phyloP scores from a whole-genome alignment of 2,329 filamentous ascomycete species.

The Endothia cerciana region DNA sequence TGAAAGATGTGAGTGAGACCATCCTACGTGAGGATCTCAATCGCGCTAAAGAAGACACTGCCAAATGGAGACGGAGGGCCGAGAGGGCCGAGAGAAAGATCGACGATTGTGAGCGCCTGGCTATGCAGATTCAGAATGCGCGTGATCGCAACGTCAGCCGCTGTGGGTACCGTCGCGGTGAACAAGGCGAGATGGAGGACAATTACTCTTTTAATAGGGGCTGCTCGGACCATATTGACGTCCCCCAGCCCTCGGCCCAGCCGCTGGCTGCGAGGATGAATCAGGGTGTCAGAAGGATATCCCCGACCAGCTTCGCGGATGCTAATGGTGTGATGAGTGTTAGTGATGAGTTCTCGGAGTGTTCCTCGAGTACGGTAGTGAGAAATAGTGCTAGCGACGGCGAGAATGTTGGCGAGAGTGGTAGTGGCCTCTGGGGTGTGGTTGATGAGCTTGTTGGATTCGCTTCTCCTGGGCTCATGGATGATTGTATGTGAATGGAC shows the following conservation, averaged over 20 bases:
- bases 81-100: conserved; percentile 26
- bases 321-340: conserved; percentile 3
- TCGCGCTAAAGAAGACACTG: conserved; percentile 13
- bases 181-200: neutral
- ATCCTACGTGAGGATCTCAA: conserved; percentile 24
- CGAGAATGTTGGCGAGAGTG: neutral
- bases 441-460: conserved; percentile 14
- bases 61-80: conserved; percentile 25
- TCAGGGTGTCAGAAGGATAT: conserved; percentile 19
- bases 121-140: conserved; percentile 13
- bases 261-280: conserved; percentile 24
- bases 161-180: neutral
- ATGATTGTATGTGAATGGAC: conserved; percentile 9
- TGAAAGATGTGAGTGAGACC: conserved; percentile 20
- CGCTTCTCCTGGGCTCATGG: conserved; percentile 2
- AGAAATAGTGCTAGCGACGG: conserved; percentile 7
- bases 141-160: neutral
- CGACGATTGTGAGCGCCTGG: conserved; percentile 12
- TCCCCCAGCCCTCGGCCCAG: conserved; percentile 6
- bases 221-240: conserved; percentile 20
- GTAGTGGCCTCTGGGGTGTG: conserved; percentile 13
- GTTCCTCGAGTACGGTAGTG: conserved; percentile 26
- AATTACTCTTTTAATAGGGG: conserved; percentile 24
- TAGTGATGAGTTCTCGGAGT: conserved; percentile 25
- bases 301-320: neutral